Conservation (phyloP, 345 rosid genomes). For the Cardamine occulta region DNA sequence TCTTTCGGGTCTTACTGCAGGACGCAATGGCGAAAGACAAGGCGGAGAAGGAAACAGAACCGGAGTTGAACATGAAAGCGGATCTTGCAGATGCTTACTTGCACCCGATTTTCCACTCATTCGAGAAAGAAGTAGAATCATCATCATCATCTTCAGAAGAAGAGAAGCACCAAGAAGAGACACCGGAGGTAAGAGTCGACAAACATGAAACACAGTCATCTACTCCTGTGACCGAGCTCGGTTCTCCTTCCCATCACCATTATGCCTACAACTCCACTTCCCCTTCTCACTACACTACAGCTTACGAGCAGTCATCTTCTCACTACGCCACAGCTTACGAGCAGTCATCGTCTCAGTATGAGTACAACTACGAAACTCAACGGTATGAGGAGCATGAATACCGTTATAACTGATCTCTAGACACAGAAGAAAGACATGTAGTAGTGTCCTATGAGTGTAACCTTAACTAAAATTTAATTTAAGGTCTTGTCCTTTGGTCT, state of each 20-base stretch:
- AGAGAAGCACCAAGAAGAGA: constrained; percentile 34
- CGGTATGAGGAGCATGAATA: constrained; percentile 49
- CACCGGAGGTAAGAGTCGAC: constrained; percentile 54
- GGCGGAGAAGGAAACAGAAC: constrained; percentile 58
- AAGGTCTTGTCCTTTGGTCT: neutral
- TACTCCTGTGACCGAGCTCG: constrained; percentile 51
- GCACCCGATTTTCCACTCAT: constrained; percentile 87
- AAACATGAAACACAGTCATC: constrained; percentile 49
- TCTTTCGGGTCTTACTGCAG: constrained; percentile 48
- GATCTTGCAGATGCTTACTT: constrained; percentile 88
- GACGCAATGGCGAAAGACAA: constrained; percentile 93
- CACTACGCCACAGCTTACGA: constrained; percentile 45
- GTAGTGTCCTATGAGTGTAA: constrained; percentile 10
- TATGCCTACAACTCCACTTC: constrained; percentile 48
- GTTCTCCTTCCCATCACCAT: constrained; percentile 66
- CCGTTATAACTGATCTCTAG: constrained; percentile 31
- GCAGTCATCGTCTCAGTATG: constrained; percentile 49
- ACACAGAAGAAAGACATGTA: neutral
- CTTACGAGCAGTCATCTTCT: constrained; percentile 46
- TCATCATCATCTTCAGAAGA: constrained; percentile 2
- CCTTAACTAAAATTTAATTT: neutral
- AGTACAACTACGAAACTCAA: constrained; percentile 46
- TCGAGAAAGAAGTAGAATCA: constrained; percentile 54
- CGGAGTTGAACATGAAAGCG: constrained; percentile 61
- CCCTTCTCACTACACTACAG: constrained; percentile 42